Conservation (phyloP, 2,329 filamentous ascomycete genomes). For the Fusarium ramigenum region DNA sequence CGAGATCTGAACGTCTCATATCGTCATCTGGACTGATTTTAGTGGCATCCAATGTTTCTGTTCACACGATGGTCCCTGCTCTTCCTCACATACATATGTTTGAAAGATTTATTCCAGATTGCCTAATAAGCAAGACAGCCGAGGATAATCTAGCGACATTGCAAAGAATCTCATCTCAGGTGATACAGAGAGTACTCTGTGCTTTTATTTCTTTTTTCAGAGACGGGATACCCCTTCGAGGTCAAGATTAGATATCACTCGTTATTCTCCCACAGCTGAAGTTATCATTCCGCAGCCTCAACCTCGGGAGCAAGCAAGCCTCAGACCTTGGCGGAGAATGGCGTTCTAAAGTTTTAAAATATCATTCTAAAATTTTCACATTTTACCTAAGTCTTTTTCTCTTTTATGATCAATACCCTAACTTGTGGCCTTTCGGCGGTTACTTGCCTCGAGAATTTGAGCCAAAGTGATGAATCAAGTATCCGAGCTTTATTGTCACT, state of each 20-base stretch:
- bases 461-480: not conserved
- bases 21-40: conserved; percentile 1
- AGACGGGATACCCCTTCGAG: conserved; percentile 4
- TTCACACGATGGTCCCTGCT: conserved; percentile 13
- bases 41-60: not conserved
- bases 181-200: not conserved
- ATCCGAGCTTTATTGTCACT: not conserved
- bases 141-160: conserved; percentile 19
- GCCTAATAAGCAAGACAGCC: conserved; percentile 8
- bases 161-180: not conserved
- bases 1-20: not conserved
- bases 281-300: not conserved
- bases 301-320: not conserved
- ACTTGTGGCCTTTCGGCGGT: not conserved
- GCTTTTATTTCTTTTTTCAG: not conserved
- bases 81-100: conserved; percentile 4
- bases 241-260: not conserved
- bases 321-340: no score
- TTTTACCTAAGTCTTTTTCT: not conserved
- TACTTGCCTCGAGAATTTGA: not conserved
- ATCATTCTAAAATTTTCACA: not conserved
- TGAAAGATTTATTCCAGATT: conserved; percentile 2
- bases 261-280: not conserved
- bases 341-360: not conserved
- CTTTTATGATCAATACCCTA: not conserved